Evolutionary conservation across 2,329 filamentous ascomycete genomes (phyloP), one percentile per base, ranked within the genome.

Genomic region (Dactylellina cionopaga): DNA sequence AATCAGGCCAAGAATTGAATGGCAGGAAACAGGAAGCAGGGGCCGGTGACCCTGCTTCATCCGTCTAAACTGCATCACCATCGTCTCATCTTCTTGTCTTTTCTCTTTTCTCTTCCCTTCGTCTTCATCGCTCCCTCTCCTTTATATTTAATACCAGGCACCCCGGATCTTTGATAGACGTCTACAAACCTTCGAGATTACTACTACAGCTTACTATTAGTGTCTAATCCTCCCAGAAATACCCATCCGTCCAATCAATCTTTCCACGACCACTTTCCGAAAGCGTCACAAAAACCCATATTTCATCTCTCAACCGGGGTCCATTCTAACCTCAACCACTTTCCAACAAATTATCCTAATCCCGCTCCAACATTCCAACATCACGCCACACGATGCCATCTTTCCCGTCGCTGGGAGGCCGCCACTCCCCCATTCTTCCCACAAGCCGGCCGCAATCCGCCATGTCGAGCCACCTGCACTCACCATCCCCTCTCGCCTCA

Each of bases 351-450:
- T 25, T n/a, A 31, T 25, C 24, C 35, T 24, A 46, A 33, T 33
- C 46, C 27, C 52, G 25, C n/a, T 19, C 15, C 35, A 46, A 35
- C 44, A 59, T 43, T 37, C 46, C 25, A 65, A 35, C 39, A 31
- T 59, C 66, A 64, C 51, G 58, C 66, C 58, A 71, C 60, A 54
- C 6, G 24, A 70, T 64, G 58, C 47, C 68, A 7, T 72, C 68
- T 41, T 72, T 72, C 25, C 68, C 62, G 41, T 65, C 68, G 17
- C 54, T 72, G 46, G 59, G 59, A 37, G 68, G 68, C 11, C 68
- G 68, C 35, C 54, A 52, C 41, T 72, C 68, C 31, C 68, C 68
- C 10, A 65, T 72, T 24, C 43, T 72, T n/a, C 68, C 68, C 29
- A 72, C 59, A 17, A 72, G 59, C 37, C 60, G 68, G 19, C 68